phyloP scores from a whole-genome alignment of 176 grass and related monocot genomes.

The Carex myosuroides region DNA sequence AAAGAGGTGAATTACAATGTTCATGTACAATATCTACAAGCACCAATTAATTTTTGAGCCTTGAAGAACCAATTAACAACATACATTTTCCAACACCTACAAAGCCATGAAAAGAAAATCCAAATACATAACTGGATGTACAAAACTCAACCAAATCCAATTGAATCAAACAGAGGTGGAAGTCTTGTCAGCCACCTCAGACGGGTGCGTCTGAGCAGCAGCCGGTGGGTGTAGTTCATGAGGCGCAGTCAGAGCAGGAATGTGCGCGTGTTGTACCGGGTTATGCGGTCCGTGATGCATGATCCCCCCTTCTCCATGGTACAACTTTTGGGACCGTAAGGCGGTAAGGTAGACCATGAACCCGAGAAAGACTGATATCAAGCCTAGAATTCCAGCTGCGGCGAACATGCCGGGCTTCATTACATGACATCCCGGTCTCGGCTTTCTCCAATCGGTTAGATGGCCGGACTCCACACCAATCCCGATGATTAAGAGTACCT shows the following conservation, averaged over 20 bases:
- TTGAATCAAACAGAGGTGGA: slow-evolving; percentile 23
- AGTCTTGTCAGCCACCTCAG: slow-evolving; percentile 27
- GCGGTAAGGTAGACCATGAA: slow-evolving; percentile 69
- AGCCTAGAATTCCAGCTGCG: slow-evolving; percentile 70
- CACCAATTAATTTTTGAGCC: background rate
- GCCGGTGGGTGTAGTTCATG: slow-evolving; percentile 16
- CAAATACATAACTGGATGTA: background rate
- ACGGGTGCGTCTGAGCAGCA: slow-evolving; percentile 15
- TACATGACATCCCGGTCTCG: slow-evolving; percentile 56
- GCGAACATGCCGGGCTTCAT: slow-evolving; percentile 70
- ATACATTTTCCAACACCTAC: background rate
- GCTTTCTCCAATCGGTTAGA: slow-evolving; percentile 61
- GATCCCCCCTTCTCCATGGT: slow-evolving; percentile 27
- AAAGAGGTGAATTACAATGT: background rate
- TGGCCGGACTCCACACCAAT: slow-evolving; percentile 77
- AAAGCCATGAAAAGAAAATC: background rate
- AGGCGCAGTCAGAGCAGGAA: slow-evolving; percentile 24
- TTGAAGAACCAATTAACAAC: background rate
- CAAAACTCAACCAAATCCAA: background rate
- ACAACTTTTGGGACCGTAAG: slow-evolving; percentile 34
- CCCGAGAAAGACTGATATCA: slow-evolving; percentile 71
- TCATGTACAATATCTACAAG: background rate
- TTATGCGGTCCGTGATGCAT: background rate
- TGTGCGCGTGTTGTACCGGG: background rate
- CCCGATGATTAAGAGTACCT: slow-evolving; percentile 80